Evolutionary conservation across 306 rosid genomes (phyloP), one percentile per base, ranked within the genome.

Genomic region (Echinosophora koreensis): DNA sequence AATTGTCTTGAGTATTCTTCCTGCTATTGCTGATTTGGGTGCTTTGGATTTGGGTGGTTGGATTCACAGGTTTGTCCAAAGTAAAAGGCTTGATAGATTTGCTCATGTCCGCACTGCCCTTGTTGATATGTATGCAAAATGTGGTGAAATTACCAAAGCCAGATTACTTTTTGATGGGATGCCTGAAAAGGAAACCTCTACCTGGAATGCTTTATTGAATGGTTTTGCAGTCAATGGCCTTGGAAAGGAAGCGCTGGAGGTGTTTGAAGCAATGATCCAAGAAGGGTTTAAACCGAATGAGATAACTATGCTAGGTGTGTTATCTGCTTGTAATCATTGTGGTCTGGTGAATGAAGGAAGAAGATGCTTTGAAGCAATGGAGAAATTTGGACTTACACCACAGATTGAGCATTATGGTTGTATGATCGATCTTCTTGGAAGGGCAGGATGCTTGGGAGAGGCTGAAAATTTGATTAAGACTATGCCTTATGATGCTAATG

Each of bases 171-270:
- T 90, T 37, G 81, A 83, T 32, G 79, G 50, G 76, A 88, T 81
- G 77, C 67, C 77, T 61, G 77, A 79, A 69, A 90, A 78, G 46
- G 91, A 77, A 83, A 83, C 80, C 0, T 77, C 88, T 83, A 77
- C 89, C 5, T 92, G 93, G 96, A 92, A 92, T 89, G 96, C 97
- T 46, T 52, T 90, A 82, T 90, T 92, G 73, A 83, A 87, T 59
- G 93, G 96, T 41, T 86, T 84, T 60, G 97, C 96, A 15, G 75
- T 89, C 69, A 92, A 92, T 65, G 97, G 93, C 37, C 4, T 73
- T 80, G 93, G 87, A 1, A 71, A 81, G 83, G 91, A 87, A 76
- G 93, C 93, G 6, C 57, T 90, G 83, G 84, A 86, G 76, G 46
- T 83, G 4, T 88, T 92, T 81, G 54, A 5, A 4, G 65, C 64